These are phyloP conservation scores for Starmerella roubikii DNA, from an alignment of 805 yeast genomes.

Conservation along the genomic window DNA sequence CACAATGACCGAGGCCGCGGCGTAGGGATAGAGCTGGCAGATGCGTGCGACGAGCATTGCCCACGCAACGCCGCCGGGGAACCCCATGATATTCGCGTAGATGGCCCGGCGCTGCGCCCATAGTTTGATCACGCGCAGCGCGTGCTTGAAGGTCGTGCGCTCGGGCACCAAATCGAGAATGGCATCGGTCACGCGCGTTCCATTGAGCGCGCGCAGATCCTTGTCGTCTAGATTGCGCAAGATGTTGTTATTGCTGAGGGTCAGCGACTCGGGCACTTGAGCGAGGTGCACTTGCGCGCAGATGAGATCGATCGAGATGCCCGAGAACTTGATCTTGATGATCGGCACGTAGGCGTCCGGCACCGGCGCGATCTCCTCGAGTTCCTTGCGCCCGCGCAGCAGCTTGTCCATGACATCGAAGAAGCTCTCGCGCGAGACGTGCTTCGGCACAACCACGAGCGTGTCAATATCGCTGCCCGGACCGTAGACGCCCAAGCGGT, in stretches of 20 bases:
- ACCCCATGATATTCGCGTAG: constrained; percentile 89
- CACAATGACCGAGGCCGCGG: constrained; percentile 84
- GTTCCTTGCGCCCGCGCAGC: constrained; percentile 57
- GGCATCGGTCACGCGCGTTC: constrained; percentile 95
- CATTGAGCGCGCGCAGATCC: constrained; percentile 80
- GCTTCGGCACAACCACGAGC: constrained; percentile 91
- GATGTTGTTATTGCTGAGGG: constrained; percentile 71
- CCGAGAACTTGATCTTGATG: constrained; percentile 74
- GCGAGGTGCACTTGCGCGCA: constrained; percentile 75
- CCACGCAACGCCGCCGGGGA: constrained; percentile 99
- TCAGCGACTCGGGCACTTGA: constrained; percentile 61
- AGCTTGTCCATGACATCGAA: constrained; percentile 66
- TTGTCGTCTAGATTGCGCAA: constrained; percentile 79
- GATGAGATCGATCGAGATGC: constrained; percentile 85
- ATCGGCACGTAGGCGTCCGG: constrained; percentile 98
- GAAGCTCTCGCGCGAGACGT: constrained; percentile 80
- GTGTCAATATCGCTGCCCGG: constrained; percentile 98
- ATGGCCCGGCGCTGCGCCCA: constrained; percentile 96
- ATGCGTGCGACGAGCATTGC: constrained; percentile 98
- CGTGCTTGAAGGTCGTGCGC: constrained; percentile 82
- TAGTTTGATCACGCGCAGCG: constrained; percentile 78
- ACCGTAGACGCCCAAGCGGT: constrained; percentile 88
- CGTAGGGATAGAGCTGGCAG: constrained; percentile 92
- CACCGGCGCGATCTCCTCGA: constrained; percentile 83
- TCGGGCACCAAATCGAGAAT: constrained; percentile 82